Percentiles rank a stretch among this genome's conserved stretches.
phyloP scores from a whole-genome alignment of 176 grass and related monocot species.

The Oropetium thomaeum region DNA sequence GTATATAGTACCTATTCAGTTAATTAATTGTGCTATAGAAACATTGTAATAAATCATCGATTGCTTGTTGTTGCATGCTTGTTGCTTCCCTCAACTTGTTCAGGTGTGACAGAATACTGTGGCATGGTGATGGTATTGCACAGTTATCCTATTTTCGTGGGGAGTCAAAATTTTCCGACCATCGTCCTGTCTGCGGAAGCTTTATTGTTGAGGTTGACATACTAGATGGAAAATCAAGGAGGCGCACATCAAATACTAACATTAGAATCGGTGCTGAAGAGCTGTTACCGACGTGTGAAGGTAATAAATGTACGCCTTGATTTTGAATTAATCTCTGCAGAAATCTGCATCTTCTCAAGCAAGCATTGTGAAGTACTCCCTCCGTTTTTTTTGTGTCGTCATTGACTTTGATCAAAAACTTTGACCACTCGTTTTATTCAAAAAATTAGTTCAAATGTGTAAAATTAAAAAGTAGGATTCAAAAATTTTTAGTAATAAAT shows the following conservation, averaged over 20 bases:
- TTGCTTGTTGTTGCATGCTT: neutral
- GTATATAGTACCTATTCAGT: neutral
- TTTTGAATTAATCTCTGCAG: neutral
- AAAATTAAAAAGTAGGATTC: no score
- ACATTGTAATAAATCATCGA: neutral
- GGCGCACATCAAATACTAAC: constrained; percentile 43
- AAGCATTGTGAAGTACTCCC: neutral
- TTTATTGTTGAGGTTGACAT: constrained; percentile 55
- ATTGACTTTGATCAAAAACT: no score
- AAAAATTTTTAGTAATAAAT: no score
- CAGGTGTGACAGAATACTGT: constrained; percentile 87
- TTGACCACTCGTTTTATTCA: no score
- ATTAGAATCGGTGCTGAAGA: constrained; percentile 70
- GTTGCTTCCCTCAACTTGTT: constrained; percentile 20
- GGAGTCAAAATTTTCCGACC: constrained; percentile 77
- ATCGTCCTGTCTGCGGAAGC: constrained; percentile 66
- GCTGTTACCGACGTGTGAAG: constrained; percentile 36
- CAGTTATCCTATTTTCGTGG: constrained; percentile 62
- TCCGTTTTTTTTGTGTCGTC: no score
- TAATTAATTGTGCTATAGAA: neutral
- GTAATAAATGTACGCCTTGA: constrained; percentile 36
- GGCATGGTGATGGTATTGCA: constrained; percentile 58
- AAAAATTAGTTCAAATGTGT: no score
- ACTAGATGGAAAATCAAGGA: constrained; percentile 46
- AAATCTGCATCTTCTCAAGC: neutral